Conservation (phyloP, 345 rosid genomes). For the Stellera chamaejasme region DNA sequence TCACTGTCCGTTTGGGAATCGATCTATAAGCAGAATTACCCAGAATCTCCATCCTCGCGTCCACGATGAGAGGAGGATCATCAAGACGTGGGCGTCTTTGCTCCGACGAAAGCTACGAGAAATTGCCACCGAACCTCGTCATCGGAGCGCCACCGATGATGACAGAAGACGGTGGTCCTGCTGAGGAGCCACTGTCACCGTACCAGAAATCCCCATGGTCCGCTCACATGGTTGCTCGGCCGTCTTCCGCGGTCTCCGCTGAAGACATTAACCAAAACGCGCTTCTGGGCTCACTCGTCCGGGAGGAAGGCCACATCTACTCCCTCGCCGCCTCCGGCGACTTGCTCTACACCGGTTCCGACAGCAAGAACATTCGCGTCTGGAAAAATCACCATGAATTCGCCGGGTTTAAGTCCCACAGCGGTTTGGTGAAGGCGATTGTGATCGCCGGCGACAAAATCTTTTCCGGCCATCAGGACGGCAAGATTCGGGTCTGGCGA, state of each 20-base stretch:
- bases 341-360: constrained; percentile 77
- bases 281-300: constrained; percentile 74
- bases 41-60: constrained; percentile 9
- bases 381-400: constrained; percentile 78
- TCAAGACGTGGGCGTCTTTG: not conserved
- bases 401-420: constrained; percentile 68
- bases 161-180: constrained; percentile 16
- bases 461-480: constrained; percentile 89
- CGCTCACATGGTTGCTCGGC: constrained; percentile 6
- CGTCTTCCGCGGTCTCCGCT: not conserved
- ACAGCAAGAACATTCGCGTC: constrained; percentile 80
- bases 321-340: constrained; percentile 69
- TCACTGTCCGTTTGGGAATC: too few relatives aligned
- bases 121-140: not conserved
- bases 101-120: not conserved
- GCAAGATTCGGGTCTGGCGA: constrained; percentile 82
- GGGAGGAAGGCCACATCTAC: constrained; percentile 89
- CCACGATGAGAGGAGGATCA: constrained; percentile 6
- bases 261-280: constrained; percentile 30
- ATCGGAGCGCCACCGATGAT: constrained; percentile 3
- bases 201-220: constrained; percentile 68
- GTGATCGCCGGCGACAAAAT: constrained; percentile 53
- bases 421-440: constrained; percentile 81
- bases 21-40: too few relatives aligned
- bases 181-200: constrained; percentile 27